Evolutionary conservation across 257 asterid genomes (phyloP), one percentile per base, ranked within the genome.

Genomic region (Salvia rosmarinus): DNA sequence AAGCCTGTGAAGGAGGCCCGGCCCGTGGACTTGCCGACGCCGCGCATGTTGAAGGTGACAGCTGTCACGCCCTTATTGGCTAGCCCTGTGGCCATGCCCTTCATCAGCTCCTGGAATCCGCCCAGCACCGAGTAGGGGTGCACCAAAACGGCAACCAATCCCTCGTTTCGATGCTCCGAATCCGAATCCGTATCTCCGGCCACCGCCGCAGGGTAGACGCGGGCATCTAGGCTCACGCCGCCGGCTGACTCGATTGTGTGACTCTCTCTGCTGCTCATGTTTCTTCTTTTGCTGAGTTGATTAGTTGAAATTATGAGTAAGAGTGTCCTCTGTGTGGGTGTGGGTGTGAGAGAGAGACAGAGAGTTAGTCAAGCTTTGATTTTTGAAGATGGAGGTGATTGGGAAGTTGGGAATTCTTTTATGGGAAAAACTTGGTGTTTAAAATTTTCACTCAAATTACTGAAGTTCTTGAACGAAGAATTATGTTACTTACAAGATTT

Each of bases 21-120:
- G 52, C 95, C 97, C 58, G 87, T 87, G 75, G 97, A 91, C 67
- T 83, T 87, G n/a, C 97, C 95, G 73, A 84, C 89, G 5, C 96
- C 96, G 46, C 97, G 82, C 80, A 85, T 87, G 74, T 91, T 90
- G 80, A 86, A 91, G 56, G 96, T 91, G 77, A 91, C 35, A 65
- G 96, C 82, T 32, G 84, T 67, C 7, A 87, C 68, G 3, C 96
- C 97, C 28, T 78, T 76, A 57, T 75, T 74, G 69, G 91, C 88
- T 63, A 91, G 79, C 20, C 91, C 88, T 14, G 84, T 74, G 5
- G 93, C 97, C 34, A 87, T 88, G 52, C 97, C 97, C 64, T 81
- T 87, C 89, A 87, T 87, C 54, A 90, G 78, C 6, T 92, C 97
- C 72, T 90, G 96, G 71, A 84, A 90, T 7, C 97, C 97, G 1